These are phyloP conservation scores for Groenewaldozyma sp. DNA, from an alignment of 1,139 yeast genomes.

Conservation along the genomic window DNA sequence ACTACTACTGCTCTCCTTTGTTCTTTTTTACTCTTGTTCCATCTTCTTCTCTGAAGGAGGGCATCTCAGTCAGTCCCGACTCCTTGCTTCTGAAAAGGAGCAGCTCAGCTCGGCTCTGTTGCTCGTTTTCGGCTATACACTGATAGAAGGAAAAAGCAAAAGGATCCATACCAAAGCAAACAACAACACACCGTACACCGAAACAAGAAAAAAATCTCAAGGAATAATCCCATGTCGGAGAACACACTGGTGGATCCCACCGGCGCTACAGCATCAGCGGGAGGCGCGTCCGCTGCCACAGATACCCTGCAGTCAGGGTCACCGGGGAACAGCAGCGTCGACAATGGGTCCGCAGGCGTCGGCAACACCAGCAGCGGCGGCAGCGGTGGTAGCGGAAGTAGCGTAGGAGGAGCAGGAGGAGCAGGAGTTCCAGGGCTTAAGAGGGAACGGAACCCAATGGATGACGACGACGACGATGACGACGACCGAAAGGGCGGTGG, in stretches of 20 bases:
- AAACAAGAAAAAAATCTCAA: not conserved
- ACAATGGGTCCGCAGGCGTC: not conserved
- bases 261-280: not conserved
- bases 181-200: too few species aligned
- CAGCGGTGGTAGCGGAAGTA: not conserved
- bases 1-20: not conserved
- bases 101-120: not conserved
- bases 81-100: not conserved
- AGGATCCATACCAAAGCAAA: too few species aligned
- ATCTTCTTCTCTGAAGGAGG: not conserved
- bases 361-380: not conserved
- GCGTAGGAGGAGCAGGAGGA: not conserved
- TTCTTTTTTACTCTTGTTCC: not conserved
- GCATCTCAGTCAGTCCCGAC: not conserved
- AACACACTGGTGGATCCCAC: slow-evolving; percentile 1
- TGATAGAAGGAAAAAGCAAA: not conserved
- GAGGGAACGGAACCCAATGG: not conserved
- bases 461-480: slow-evolving; percentile 47
- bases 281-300: not conserved
- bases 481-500: slow-evolving; percentile 59
- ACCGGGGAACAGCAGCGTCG: too few species aligned
- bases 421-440: not conserved
- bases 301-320: not conserved
- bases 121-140: not conserved
- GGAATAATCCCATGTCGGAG: not conserved